A percentile compares a stretch with the other conserved stretches of the same genome.
Evolutionary conservation across 73 alveolate species (phyloP).

Genomic region (Tetrahymena borealis): DNA sequence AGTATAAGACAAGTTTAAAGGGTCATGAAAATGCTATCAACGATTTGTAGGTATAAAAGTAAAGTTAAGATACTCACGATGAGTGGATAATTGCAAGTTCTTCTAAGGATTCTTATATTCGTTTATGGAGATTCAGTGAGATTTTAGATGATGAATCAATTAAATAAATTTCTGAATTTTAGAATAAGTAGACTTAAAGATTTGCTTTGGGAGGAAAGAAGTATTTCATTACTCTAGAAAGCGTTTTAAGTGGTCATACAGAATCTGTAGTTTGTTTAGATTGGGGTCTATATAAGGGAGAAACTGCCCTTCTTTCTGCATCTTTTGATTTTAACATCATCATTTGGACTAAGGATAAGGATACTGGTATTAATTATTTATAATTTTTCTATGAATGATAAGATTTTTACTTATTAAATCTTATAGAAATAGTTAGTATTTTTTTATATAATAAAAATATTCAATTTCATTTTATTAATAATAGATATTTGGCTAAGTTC

Average conservation of each 20-base stretch:
- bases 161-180: not conserved
- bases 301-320: conserved; percentile 2
- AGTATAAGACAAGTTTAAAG: not conserved
- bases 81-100: not conserved
- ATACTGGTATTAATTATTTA: not conserved
- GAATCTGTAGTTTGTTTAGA: not conserved
- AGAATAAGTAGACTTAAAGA: not conserved
- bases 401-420: too few species aligned
- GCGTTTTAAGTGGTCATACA: not conserved
- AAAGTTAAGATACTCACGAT: not conserved
- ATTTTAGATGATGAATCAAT: not conserved
- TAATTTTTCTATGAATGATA: too few species aligned
- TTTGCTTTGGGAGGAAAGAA: not conserved
- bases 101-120: not conserved
- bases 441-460: not conserved
- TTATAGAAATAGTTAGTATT: too few species aligned
- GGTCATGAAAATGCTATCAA: not conserved
- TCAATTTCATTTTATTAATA: not conserved
- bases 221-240: not conserved
- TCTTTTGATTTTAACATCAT: not conserved
- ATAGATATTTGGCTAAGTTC: not conserved
- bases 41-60: not conserved
- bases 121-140: not conserved
- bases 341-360: not conserved
- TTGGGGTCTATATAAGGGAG: not conserved